Evolutionary conservation across 139 green algal genomes (phyloP).

Genomic region (Chlorella vulgaris): DNA sequence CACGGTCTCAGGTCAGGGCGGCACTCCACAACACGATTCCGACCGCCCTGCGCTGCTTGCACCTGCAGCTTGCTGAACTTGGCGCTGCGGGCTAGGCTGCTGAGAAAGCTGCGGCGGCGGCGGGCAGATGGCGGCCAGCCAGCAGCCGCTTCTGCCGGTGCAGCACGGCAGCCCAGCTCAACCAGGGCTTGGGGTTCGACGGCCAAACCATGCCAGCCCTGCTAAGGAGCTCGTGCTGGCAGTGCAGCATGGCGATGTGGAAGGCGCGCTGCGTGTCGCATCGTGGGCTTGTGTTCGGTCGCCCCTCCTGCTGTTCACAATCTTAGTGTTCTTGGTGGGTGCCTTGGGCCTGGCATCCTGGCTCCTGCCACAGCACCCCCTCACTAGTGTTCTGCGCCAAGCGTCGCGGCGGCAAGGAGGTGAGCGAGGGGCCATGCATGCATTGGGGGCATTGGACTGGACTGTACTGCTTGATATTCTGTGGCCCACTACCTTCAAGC

Average conservation of each 20-base stretch:
- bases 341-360: background rate
- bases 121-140: background rate
- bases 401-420: background rate
- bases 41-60: too few relatives aligned
- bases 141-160: slow-evolving; percentile 12
- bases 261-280: background rate
- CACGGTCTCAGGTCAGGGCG: too few relatives aligned
- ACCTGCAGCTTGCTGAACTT: too few relatives aligned
- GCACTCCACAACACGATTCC: too few relatives aligned
- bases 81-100: background rate
- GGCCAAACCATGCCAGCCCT: slow-evolving; percentile 11
- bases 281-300: background rate
- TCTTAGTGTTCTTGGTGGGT: background rate
- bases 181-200: background rate
- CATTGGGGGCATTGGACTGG: background rate
- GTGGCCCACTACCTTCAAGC: too few relatives aligned
- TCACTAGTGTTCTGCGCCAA: background rate
- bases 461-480: background rate
- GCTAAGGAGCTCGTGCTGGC: slow-evolving; percentile 9
- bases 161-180: background rate
- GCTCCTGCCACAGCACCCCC: slow-evolving; percentile 7
- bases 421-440: background rate
- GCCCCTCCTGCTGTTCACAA: background rate
- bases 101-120: background rate
- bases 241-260: background rate